Evolutionary conservation across 345 rosid species (phyloP).

Genomic region (Geranium rotundifolium): DNA sequence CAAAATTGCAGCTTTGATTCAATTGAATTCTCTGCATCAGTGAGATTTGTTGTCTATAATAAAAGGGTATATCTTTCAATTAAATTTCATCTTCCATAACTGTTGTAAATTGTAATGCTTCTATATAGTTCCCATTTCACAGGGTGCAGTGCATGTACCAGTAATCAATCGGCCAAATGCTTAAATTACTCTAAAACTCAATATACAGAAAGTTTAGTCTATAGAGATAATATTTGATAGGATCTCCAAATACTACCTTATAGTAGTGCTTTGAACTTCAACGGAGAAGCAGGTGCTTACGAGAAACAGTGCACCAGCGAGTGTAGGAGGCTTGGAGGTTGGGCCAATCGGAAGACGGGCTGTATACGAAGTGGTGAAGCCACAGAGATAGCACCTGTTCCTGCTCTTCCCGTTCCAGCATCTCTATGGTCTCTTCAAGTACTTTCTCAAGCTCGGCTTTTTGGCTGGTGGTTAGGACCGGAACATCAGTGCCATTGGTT

Average conservation of each 20-base stretch:
- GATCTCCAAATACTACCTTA: background rate
- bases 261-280: background rate
- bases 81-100: too few relatives aligned
- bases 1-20: background rate
- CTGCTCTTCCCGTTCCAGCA: conserved; percentile 47
- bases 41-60: background rate
- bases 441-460: conserved; percentile 42
- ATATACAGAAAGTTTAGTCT: too few relatives aligned
- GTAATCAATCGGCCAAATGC: background rate
- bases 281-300: conserved; percentile 31
- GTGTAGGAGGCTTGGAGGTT: conserved; percentile 51
- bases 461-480: conserved; percentile 42
- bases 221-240: too few relatives aligned
- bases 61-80: background rate
- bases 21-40: background rate
- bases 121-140: too few relatives aligned
- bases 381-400: conserved; percentile 70
- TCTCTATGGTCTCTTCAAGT: conserved; percentile 48
- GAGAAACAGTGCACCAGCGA: conserved; percentile 68
- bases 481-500: conserved; percentile 57
- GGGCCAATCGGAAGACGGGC: conserved; percentile 82
- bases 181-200: too few relatives aligned
- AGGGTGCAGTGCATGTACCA: too few relatives aligned
- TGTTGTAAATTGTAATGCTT: too few relatives aligned
- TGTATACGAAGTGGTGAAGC: conserved; percentile 69